Evolutionary conservation across 169 alveolate species (phyloP), one percentile per base, ranked within the genome.

Genomic region (Cryptosporidium ubiquitum): DNA sequence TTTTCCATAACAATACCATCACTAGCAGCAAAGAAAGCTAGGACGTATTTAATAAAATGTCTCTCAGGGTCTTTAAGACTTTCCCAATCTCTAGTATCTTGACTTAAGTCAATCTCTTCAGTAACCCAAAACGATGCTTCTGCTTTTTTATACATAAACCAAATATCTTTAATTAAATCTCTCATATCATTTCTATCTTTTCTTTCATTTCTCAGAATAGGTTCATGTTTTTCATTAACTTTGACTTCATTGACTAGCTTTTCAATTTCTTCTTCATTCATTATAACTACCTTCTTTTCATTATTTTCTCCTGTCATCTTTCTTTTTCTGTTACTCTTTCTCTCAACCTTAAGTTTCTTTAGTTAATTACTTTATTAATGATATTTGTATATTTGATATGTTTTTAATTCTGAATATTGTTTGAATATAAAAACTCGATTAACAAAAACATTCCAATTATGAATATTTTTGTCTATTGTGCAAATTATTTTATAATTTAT

Each of bases 1-100:
- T 98, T 98, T 94, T 98, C 99, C 91, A 97, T 95, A 6, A 98
- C 99, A 57, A 98, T 98, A 4, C 99, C 99, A 91, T 98, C 99
- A 91, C 97, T 94, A 40, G 99, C 99, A 44, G 99, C 99, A 89
- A 98, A 98, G 92, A 98, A 98, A 39, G 99, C 99, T 39, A 98
- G 94, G 26, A 98, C 99, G 85, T 96, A 94, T 86, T 96, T 96
- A 33, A 97, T 96, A 93, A 97, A 97, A 94, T 97, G 99, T 61
- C 91, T 93, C 91, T 97, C 99, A 44, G 95, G 96, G 10, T 92
- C 95, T 37, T 91, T 96, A 68, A 97, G 95, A 23, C 85, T 91
- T 84, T 95, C 98, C 99, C 99, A 98, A 93, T 98, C 99, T 71
- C 94, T 95, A 51, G 94, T 66, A 85, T 98, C 99, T 69, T 95